Conservation (phyloP, 164 flowering plant genomes). For the Umbilicus rupestris region DNA sequence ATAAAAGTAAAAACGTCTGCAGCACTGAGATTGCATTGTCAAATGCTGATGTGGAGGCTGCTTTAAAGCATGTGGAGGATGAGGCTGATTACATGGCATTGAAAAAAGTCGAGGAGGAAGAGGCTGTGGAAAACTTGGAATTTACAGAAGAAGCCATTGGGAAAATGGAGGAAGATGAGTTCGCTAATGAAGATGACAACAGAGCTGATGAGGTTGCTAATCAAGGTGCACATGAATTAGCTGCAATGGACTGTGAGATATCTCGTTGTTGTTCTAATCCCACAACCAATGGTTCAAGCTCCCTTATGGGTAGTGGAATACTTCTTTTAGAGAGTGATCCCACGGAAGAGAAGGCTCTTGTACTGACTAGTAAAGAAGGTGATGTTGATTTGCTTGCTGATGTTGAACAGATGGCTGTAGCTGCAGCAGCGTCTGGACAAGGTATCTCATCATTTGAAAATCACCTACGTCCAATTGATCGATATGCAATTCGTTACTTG, state of each 20-base stretch:
- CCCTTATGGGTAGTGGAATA: conserved; percentile 24
- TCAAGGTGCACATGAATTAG: conserved; percentile 16
- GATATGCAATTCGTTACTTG: conserved; percentile 82
- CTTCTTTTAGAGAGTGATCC: conserved; percentile 22
- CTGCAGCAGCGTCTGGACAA: conserved; percentile 92
- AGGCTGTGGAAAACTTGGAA: conserved; percentile 96
- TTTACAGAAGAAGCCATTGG: conserved; percentile 82
- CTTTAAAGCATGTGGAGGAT: conserved; percentile 85
- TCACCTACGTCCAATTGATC: conserved; percentile 90
- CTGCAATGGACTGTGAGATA: background rate
- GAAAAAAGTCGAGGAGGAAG: conserved; percentile 92
- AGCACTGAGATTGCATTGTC: conserved; percentile 47
- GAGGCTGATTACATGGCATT: conserved; percentile 99
- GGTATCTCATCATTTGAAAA: conserved; percentile 71
- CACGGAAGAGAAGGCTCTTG: conserved; percentile 44
- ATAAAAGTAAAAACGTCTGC: conserved; percentile 24
- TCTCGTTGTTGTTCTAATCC: background rate
- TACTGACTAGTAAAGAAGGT: conserved; percentile 49
- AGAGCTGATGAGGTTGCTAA: conserved; percentile 60
- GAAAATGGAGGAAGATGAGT: conserved; percentile 85
- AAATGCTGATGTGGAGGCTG: conserved; percentile 92
- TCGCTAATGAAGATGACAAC: conserved; percentile 63
- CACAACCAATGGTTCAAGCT: conserved; percentile 13
- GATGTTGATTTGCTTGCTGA: conserved; percentile 89
- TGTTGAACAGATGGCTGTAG: conserved; percentile 93